A percentile compares a stretch with the other conserved stretches of the same genome.
These are phyloP conservation scores for Erigeron philadelphicus DNA, from an alignment of 140 eudicot species.

Conservation along the genomic window DNA sequence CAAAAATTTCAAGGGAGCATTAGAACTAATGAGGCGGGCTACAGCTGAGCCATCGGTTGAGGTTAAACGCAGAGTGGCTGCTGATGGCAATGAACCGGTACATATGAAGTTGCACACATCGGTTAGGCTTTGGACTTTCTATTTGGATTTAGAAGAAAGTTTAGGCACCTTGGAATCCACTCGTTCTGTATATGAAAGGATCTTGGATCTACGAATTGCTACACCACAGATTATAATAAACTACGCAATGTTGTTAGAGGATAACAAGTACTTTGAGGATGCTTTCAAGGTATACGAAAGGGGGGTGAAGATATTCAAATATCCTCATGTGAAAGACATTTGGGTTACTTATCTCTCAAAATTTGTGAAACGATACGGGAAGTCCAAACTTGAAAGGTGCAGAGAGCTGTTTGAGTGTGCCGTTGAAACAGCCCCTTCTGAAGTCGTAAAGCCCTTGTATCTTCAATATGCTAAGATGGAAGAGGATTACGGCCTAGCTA, in stretches of 20 bases:
- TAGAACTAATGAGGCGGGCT: constrained; percentile 87
- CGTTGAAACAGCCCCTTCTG: constrained; percentile 92
- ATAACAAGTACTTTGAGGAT: constrained; percentile 87
- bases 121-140: constrained; percentile 79
- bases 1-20: constrained; percentile 68
- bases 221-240: constrained; percentile 93
- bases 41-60: constrained; percentile 94
- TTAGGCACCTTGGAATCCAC: constrained; percentile 83
- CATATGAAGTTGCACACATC: constrained; percentile 88
- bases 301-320: constrained; percentile 93
- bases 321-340: constrained; percentile 92
- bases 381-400: constrained; percentile 78
- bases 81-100: constrained; percentile 95
- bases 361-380: constrained; percentile 89
- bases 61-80: constrained; percentile 97
- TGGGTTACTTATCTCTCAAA: constrained; percentile 94
- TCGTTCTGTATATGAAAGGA: constrained; percentile 80
- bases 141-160: constrained; percentile 93
- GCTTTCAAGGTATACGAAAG: constrained; percentile 91
- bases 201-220: constrained; percentile 84
- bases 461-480: constrained; percentile 81
- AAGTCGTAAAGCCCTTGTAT: constrained; percentile 74
- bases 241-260: constrained; percentile 86
- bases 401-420: constrained; percentile 87
- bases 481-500: constrained; percentile 89